Conservation (phyloP, 371 early-diverging fungal species). For the Mycotypha africana region DNA sequence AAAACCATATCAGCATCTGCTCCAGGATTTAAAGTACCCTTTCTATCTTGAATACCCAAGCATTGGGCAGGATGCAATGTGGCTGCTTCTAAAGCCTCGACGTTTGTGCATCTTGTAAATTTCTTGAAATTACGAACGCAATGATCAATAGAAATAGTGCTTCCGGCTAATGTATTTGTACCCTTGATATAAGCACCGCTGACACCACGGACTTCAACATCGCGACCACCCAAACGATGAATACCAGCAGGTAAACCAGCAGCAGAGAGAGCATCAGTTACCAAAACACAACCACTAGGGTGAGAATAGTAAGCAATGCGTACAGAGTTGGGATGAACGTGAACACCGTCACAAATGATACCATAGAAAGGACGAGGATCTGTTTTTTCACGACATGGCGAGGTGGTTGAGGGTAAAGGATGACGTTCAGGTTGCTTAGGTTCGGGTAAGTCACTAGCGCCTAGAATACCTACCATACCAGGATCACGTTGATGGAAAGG, state of each 20-base stretch:
- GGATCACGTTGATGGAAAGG: constrained; percentile 81
- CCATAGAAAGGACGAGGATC: constrained; percentile 72
- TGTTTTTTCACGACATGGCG: constrained; percentile 23
- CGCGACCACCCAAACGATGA: constrained; percentile 60
- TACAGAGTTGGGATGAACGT: constrained; percentile 76
- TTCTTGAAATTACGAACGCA: constrained; percentile 71
- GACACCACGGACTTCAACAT: constrained; percentile 41
- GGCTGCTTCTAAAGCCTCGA: constrained; percentile 80
- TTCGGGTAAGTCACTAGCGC: constrained; percentile 41
- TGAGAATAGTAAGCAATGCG: constrained; percentile 77
- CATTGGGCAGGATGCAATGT: constrained; percentile 72
- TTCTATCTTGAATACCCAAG: constrained; percentile 60
- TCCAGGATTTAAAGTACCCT: constrained; percentile 65
- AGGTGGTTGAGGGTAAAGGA: constrained; percentile 25
- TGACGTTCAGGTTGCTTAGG: constrained; percentile 24
- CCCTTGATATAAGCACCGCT: constrained; percentile 61
- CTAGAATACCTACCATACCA: constrained; percentile 70
- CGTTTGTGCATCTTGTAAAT: constrained; percentile 66
- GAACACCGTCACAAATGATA: constrained; percentile 75
- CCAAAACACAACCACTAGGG: constrained; percentile 65
- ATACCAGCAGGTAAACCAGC: constrained; percentile 60
- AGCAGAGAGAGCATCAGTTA: constrained; percentile 76
- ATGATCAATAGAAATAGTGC: constrained; percentile 62
- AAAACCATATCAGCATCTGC: constrained; percentile 78
- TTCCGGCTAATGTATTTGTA: constrained; percentile 70